Conservation (phyloP, 371 early-diverging fungal genomes). For the Actinomortierella ambigua region DNA sequence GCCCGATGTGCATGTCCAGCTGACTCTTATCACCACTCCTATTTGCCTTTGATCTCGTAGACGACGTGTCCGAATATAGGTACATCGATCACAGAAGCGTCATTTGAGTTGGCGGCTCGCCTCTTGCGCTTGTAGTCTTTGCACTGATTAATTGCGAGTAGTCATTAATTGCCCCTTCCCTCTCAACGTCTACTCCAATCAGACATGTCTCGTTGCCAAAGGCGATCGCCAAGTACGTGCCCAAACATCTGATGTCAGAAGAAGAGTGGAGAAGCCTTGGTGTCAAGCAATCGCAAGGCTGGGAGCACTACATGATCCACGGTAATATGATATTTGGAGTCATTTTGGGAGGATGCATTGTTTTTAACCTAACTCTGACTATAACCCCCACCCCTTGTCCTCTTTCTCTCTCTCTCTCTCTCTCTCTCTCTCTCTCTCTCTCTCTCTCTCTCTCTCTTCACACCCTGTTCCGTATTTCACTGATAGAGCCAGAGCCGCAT, state of each 20-base stretch:
- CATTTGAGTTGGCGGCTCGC: not conserved
- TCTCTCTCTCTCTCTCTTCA: too few species aligned
- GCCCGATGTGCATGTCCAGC: constrained; percentile 3
- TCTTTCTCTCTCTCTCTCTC: not conserved
- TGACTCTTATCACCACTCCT: too few species aligned
- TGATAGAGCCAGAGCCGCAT: constrained; percentile 82
- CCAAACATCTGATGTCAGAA: constrained; percentile 65
- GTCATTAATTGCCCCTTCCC: not conserved
- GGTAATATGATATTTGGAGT: too few species aligned
- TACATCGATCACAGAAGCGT: not conserved
- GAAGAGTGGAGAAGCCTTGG: constrained; percentile 82
- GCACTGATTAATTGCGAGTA: too few species aligned
- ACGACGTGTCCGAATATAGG: constrained; percentile 54
- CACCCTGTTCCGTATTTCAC: not conserved
- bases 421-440: not conserved
- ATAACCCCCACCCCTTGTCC: not conserved
- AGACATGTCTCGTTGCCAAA: constrained; percentile 81
- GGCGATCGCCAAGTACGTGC: constrained; percentile 64
- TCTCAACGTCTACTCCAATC: not conserved
- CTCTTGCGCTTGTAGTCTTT: too few species aligned
- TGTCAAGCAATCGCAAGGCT: constrained; percentile 81
- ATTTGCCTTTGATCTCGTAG: constrained; percentile 4
- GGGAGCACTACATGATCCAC: constrained; percentile 88
- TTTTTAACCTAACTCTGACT: too few species aligned
- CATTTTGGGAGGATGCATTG: too few species aligned